Evolutionary conservation across 768 basidiomycete species (phyloP), one percentile per base, ranked within the genome.

Genomic region (Trametes elegans): DNA sequence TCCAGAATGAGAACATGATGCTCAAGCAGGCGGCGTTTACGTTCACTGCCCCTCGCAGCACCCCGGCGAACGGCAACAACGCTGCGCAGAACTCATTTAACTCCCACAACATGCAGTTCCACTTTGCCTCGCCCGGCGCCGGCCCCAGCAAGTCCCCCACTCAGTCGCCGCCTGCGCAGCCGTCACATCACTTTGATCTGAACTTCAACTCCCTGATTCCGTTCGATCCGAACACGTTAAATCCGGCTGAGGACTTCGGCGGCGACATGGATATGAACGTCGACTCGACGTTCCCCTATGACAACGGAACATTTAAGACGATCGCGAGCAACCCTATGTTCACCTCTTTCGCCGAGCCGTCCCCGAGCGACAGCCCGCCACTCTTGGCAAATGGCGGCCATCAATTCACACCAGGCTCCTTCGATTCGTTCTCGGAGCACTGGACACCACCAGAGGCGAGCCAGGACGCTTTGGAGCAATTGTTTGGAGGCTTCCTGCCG

Each of bases 11-110:
- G 74, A 96, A 95, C 59, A 71, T 91, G 50, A 73, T 83, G 46
- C 80, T 97, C 63, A 93, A 90, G 70, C 82, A 91, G 66, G 71
- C 81, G 0, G 76, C 86, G 2, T 98, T 97, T 70, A 95, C 93
- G 1, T 96, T 96, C 66, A 71, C 83, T 1, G 79, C 93, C 38
- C 88, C 91, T 18, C 77, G 80, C 39, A 49, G 66, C 36, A 61
- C 60, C 47, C 55, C 60, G 28, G 50, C 41, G 23, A 56, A 64
- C 35, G 49, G 65, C 43, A 62, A 68, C 40, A 57, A 18, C 35
- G 27, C 51, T 7, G 48, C 60, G 13, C 47, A 54, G 32, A 36
- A 54, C 18, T 47, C 65, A 31, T 62, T 65, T 40, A 41, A 38
- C 42, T 43, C 39, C 47, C 49, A 47, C 39, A 41, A 52, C 13